Percentiles rank a stretch among this genome's conserved stretches.
These are phyloP conservation scores for Monosporascus sp. DNA, from an alignment of 2,329 filamentous ascomycete genomes.

Conservation along the genomic window DNA sequence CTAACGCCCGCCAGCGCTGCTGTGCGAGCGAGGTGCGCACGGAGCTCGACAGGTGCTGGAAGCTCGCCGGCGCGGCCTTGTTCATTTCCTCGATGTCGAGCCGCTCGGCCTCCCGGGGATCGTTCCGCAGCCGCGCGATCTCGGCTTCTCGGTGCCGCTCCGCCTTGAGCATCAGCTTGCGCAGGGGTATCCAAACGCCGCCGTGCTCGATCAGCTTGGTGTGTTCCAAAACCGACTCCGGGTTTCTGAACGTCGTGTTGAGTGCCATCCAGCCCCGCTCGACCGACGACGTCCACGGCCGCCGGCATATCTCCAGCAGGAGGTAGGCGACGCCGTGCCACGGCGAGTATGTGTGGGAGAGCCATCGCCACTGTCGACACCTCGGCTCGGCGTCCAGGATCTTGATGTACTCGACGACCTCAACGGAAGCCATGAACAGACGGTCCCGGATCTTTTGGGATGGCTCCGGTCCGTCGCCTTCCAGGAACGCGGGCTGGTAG, in stretches of 20 bases:
- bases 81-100: constrained; percentile 45
- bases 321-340: constrained; percentile 55
- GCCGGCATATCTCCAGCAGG: constrained; percentile 43
- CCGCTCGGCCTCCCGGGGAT: constrained; percentile 42
- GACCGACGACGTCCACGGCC: constrained; percentile 43
- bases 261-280: constrained; percentile 47
- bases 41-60: constrained; percentile 41
- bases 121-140: constrained; percentile 39
- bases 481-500: constrained; percentile 46
- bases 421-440: constrained; percentile 45
- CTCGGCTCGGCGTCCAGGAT: constrained; percentile 44
- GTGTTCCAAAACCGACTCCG: constrained; percentile 33
- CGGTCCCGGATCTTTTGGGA: constrained; percentile 35
- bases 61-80: constrained; percentile 37
- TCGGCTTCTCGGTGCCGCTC: constrained; percentile 46
- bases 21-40: constrained; percentile 42
- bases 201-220: constrained; percentile 40
- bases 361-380: constrained; percentile 50
- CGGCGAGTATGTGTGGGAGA: constrained; percentile 54
- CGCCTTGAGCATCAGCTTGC: constrained; percentile 48
- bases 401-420: constrained; percentile 51
- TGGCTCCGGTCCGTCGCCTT: constrained; percentile 29
- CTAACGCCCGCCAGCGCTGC: constrained; percentile 46
- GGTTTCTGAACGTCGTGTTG: constrained; percentile 31
- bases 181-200: constrained; percentile 48